A percentile compares a stretch with the other conserved stretches of the same genome.
Conservation (phyloP, 192 early-diverging fungal species). For the Tieghemiomyces parasiticus region DNA sequence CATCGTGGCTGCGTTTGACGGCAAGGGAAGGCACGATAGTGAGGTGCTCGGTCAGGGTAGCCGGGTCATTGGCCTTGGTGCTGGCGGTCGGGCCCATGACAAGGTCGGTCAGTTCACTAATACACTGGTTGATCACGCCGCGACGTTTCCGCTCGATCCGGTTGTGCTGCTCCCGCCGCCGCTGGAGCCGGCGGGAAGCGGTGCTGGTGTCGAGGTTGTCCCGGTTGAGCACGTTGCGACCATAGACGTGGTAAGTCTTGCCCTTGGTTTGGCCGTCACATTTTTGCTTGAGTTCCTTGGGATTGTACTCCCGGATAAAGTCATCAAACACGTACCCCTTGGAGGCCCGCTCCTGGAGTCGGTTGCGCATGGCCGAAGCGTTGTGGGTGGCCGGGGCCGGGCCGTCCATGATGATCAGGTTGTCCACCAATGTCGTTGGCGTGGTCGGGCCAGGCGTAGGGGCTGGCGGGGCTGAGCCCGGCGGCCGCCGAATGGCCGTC, state of each 20-base stretch:
- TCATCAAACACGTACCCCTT: conserved; percentile 10
- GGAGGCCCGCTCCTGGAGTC: conserved; percentile 7
- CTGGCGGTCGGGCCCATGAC: neutral
- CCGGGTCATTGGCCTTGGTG: neutral
- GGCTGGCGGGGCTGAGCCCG: no score
- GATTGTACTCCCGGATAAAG: conserved; percentile 5
- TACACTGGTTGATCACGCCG: conserved; percentile 3
- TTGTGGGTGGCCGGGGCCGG: neutral
- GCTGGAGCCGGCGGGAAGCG: neutral
- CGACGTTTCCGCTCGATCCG: conserved; percentile 6
- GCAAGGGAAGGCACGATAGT: neutral
- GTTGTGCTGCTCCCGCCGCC: conserved; percentile 7
- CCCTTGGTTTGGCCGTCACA: conserved; percentile 7
- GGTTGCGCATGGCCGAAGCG: neutral
- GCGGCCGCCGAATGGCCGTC: no score
- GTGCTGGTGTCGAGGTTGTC: conserved; percentile 11
- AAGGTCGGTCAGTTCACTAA: conserved; percentile 1
- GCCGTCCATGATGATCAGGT: neutral
- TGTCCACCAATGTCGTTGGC: no score
- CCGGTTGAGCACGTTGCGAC: conserved; percentile 12
- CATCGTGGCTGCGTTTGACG: neutral
- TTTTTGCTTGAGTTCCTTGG: conserved; percentile 3
- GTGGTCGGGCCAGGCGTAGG: no score
- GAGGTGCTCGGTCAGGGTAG: no score
- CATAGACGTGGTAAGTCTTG: neutral